phyloP scores from a whole-genome alignment of 192 early-diverging fungal genomes.

The Backusella tuberculispora region DNA sequence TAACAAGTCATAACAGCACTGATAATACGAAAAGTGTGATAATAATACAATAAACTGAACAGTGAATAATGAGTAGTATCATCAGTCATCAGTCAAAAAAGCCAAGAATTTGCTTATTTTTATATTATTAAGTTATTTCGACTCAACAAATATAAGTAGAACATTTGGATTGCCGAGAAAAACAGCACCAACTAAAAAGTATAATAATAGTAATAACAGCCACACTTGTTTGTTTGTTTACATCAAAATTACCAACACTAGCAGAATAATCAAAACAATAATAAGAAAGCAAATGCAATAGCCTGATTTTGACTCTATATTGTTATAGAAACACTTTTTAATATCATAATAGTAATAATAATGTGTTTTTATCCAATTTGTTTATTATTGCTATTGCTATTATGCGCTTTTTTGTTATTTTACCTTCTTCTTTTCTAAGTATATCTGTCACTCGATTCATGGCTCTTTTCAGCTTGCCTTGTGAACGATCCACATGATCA shows the following conservation, averaged over 20 bases:
- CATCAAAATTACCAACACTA: constrained; percentile 54
- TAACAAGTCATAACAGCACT: too few species aligned
- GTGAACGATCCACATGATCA: constrained; percentile 53
- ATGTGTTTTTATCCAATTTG: background rate
- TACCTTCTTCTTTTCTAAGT: constrained; percentile 63
- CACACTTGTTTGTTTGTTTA: constrained; percentile 25
- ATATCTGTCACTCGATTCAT: constrained; percentile 58
- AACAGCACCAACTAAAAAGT: too few species aligned
- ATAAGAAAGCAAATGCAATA: constrained; percentile 60
- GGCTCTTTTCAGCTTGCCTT: constrained; percentile 47
- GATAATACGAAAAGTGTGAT: too few species aligned
- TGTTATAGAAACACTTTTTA: too few species aligned
- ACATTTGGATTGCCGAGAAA: background rate
- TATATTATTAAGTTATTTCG: background rate
- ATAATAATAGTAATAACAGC: background rate
- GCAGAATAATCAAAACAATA: constrained; percentile 55
- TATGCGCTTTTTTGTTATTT: background rate
- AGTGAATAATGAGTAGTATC: background rate
- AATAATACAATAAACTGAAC: too few species aligned
- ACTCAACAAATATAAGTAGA: constrained; percentile 3
- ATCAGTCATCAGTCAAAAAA: background rate
- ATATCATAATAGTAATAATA: background rate
- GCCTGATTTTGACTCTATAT: constrained; percentile 53
- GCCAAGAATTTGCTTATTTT: background rate
- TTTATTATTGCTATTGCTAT: background rate